Evolutionary conservation across 768 basidiomycete species (phyloP), one percentile per base, ranked within the genome.

Genomic region (Lactarius hatsudake): DNA sequence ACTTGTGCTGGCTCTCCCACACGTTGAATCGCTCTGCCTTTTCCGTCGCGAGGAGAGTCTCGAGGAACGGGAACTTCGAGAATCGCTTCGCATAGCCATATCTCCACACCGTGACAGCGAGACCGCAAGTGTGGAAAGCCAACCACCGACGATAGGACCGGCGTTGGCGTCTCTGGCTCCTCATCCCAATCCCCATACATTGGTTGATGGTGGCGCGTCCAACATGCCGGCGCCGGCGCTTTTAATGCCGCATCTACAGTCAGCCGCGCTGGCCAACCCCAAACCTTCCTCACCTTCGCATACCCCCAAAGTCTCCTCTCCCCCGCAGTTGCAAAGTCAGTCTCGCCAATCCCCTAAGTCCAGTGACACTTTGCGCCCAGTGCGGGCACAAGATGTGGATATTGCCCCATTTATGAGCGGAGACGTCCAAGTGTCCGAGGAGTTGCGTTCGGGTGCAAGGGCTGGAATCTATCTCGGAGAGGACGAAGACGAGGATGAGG

Each of bases 401-500:
- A 36, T 20, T 10, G 4, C 59, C 38, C 32, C 66, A 36, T 59
- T 45, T n/a, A 59, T 56, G 34, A 51, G 67, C 6, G 32, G 42
- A 7, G 36, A 55, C 55, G 18, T 45, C 23, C 9, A 54, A 20
- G 26, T 26, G 2, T 12, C 51, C 59, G 59, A 59, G 48, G 56
- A 13, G 23, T 26, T 53, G 20, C 53, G 42, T 57, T 60, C 55
- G 48, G 53, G 34, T 28, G 20, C 55, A 5, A 58, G 28, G 20
- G 13, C 51, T 34, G 59, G 38, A 12, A 36, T 48, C 9, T 17
- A 62, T 55, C 67, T 48, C 18, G 66, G 69, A 54, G 76, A 76
- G n/a, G 78, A 79, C n/a, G 79, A 75, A 9, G 81, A 86, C 4
- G 88, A 91, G 17, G 88, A 90, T 69, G 87, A 88, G 68, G 84